Evolutionary conservation across 495 filamentous ascomycete genomes (phyloP).

Genomic region (Cladorrhinum samala): DNA sequence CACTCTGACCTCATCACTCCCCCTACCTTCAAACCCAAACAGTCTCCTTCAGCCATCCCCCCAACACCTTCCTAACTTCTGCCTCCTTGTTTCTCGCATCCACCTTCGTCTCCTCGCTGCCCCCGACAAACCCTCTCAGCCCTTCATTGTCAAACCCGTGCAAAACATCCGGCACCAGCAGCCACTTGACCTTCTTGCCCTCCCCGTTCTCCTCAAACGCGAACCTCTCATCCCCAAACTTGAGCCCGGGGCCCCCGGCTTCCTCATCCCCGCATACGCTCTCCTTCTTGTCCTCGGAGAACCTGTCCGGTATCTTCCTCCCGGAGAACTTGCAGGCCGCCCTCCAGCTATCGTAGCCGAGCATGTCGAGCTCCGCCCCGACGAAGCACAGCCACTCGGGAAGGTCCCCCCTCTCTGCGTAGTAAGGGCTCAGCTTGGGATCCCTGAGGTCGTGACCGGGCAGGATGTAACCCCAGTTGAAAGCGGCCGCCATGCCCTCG

Average conservation of each 20-base stretch:
- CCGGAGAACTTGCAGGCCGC: constrained; percentile 27
- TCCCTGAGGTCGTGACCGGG: constrained; percentile 24
- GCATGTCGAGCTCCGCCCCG: constrained; percentile 44
- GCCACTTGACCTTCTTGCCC: constrained; percentile 26
- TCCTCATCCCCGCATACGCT: constrained; percentile 28
- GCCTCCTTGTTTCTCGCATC: constrained; percentile 32
- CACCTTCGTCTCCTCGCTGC: constrained; percentile 20
- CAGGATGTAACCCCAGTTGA: constrained; percentile 31
- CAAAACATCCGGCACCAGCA: constrained; percentile 35
- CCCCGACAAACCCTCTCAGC: constrained; percentile 20
- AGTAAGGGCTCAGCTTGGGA: constrained; percentile 27
- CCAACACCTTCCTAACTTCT: constrained; percentile 21
- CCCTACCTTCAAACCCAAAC: too few relatives aligned
- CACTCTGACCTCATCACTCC: too few relatives aligned
- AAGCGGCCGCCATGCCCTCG: constrained; percentile 14
- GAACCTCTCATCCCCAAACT: constrained; percentile 26
- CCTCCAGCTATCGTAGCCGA: constrained; percentile 32
- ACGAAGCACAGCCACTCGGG: constrained; percentile 43
- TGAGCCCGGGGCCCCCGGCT: constrained; percentile 2
- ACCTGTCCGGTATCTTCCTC: constrained; percentile 15
- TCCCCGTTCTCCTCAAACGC: constrained; percentile 20
- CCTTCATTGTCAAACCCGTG: constrained; percentile 31
- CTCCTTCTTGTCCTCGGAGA: constrained; percentile 15
- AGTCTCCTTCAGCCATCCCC: constrained; percentile 25
- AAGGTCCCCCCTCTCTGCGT: constrained; percentile 23